These are phyloP conservation scores for Cyclotella kingstonii DNA, from an alignment of 108 stramenopile genomes.

Conservation along the genomic window DNA sequence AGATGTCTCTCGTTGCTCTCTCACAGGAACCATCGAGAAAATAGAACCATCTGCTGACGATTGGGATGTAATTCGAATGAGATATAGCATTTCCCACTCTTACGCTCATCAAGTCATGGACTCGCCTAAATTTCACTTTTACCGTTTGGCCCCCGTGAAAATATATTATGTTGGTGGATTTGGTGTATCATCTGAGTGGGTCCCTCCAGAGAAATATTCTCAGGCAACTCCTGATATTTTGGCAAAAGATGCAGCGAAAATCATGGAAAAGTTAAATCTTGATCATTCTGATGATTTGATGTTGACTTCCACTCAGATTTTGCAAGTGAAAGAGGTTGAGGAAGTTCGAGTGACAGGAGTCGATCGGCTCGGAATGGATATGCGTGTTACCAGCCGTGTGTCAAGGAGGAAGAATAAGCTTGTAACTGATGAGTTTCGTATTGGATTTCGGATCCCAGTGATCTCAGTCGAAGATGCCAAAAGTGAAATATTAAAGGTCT, in stretches of 20 bases:
- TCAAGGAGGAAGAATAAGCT: slow-evolving; percentile 78
- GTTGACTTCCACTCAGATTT: slow-evolving; percentile 63
- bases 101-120: slow-evolving; percentile 97
- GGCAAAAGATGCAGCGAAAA: slow-evolving; percentile 86
- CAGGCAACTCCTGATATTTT: slow-evolving; percentile 87
- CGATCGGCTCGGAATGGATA: slow-evolving; percentile 94
- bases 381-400: slow-evolving; percentile 84
- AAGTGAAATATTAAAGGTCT: slow-evolving; percentile 93
- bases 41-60: slow-evolving; percentile 73
- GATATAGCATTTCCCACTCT: slow-evolving; percentile 87
- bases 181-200: slow-evolving; percentile 94
- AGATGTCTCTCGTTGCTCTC: slow-evolving; percentile 90
- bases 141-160: slow-evolving; percentile 77
- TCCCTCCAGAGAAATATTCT: slow-evolving; percentile 83
- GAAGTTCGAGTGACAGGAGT: slow-evolving; percentile 83
- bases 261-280: slow-evolving; percentile 70
- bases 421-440: slow-evolving; percentile 92
- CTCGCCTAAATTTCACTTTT: slow-evolving; percentile 91
- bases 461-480: slow-evolving; percentile 96
- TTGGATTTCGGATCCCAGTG: slow-evolving; percentile 91
- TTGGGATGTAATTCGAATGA: slow-evolving; percentile 84
- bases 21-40: slow-evolving; percentile 81
- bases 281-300: slow-evolving; percentile 68
- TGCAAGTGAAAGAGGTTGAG: slow-evolving; percentile 64
- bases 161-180: slow-evolving; percentile 97